phyloP scores from a whole-genome alignment of 306 rosid genomes.

The Rosa rugosa region DNA sequence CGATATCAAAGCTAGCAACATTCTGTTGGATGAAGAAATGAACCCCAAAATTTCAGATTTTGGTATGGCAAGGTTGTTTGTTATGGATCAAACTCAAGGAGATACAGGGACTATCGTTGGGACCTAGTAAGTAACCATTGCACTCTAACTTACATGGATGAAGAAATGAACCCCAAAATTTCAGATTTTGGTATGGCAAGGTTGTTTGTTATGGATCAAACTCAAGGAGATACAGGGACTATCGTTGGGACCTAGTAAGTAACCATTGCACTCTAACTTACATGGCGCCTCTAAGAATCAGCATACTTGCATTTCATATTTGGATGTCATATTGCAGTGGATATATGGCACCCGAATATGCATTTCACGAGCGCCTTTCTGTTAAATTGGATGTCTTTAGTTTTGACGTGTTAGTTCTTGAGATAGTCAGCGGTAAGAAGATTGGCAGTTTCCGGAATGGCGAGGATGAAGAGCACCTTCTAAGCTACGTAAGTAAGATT shows the following conservation, averaged over 20 bases:
- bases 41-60: slow-evolving; percentile 14
- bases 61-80: slow-evolving; percentile 8
- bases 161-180: slow-evolving; percentile 12
- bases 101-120: neutral
- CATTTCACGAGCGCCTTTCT: too few relatives aligned
- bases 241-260: slow-evolving; percentile 13
- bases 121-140: neutral
- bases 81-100: slow-evolving; percentile 8
- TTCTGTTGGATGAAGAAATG: slow-evolving; percentile 11
- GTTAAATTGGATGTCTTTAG: too few relatives aligned
- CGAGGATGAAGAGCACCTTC: too few relatives aligned
- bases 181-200: slow-evolving; percentile 14
- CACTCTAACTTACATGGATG: neutral
- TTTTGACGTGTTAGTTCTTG: too few relatives aligned
- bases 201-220: neutral
- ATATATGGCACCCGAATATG: too few relatives aligned
- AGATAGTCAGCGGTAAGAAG: too few relatives aligned
- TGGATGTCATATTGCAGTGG: neutral
- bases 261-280: neutral
- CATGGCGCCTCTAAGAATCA: neutral
- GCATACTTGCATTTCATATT: neutral
- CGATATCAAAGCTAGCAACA: neutral
- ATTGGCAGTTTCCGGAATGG: too few relatives aligned
- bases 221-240: slow-evolving; percentile 3
- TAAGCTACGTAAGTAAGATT: too few relatives aligned